Conservation (phyloP, 768 basidiomycete genomes). For the Phlebiopsis flavidoalba region DNA sequence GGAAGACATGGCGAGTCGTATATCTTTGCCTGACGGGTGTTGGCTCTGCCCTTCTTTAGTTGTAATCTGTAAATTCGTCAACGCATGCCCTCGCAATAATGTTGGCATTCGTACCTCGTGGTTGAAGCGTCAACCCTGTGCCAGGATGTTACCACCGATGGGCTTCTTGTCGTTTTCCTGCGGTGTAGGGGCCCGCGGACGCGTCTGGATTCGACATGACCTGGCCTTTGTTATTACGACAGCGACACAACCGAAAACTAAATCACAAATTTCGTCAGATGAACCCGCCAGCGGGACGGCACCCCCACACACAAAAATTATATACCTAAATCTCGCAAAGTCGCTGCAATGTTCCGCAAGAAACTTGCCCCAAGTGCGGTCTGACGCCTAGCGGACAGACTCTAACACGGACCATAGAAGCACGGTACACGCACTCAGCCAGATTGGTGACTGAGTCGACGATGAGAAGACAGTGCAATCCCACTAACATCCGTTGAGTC, state of each 20-base stretch:
- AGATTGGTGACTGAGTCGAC: conserved; percentile 96
- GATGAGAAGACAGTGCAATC: conserved; percentile 93
- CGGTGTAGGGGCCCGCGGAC: conserved; percentile 82
- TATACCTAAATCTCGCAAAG: too few relatives aligned
- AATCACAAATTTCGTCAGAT: not conserved
- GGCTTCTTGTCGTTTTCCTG: conserved; percentile 95
- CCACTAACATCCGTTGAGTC: conserved; percentile 29
- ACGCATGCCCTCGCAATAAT: not conserved
- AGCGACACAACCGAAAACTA: conserved; percentile 97
- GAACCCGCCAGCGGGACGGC: conserved; percentile 73
- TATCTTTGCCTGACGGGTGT: conserved; percentile 92
- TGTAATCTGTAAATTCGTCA: conserved; percentile 52
- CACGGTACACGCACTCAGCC: conserved; percentile 93
- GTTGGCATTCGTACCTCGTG: conserved; percentile 57
- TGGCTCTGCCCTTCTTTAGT: conserved; percentile 87
- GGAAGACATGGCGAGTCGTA: conserved; percentile 98
- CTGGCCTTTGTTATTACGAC: conserved; percentile 97
- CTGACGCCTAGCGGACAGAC: conserved; percentile 88
- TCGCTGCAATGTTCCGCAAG: conserved; percentile 86
- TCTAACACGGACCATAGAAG: conserved; percentile 96
- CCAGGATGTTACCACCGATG: conserved; percentile 98
- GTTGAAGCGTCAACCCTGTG: conserved; percentile 98
- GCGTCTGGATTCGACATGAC: conserved; percentile 99
- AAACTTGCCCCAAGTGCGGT: conserved; percentile 96
- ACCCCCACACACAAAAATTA: too few relatives aligned